Evolutionary conservation across 2,329 filamentous ascomycete species (phyloP).

Genomic region (Clathrospora elynae): DNA sequence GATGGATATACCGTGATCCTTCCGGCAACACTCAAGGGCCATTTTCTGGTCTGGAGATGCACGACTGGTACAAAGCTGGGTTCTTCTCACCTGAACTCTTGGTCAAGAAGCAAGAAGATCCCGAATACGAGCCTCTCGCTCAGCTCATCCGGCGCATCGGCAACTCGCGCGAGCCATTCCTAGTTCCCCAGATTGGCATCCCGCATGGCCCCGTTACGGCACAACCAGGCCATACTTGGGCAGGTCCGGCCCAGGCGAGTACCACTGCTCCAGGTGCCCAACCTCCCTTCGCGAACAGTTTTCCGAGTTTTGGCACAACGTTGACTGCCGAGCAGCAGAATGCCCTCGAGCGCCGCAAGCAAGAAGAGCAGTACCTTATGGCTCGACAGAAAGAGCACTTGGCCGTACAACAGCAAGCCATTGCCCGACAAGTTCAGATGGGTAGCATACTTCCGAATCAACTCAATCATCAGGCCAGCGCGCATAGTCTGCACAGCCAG

Average conservation of each 20-base stretch:
- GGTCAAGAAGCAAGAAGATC: slow-evolving; percentile 92
- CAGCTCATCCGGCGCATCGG: slow-evolving; percentile 95
- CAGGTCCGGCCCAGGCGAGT: slow-evolving; percentile 41
- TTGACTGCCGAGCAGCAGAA: slow-evolving; percentile 98
- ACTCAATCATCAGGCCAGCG: slow-evolving; percentile 91
- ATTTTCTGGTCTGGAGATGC: slow-evolving; percentile 97
- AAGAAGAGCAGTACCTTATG: slow-evolving; percentile 97
- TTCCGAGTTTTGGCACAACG: slow-evolving; percentile 95
- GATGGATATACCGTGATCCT: slow-evolving; percentile 97
- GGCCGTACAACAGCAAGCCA: slow-evolving; percentile 79
- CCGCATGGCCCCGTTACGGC: slow-evolving; percentile 76
- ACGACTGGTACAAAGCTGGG: slow-evolving; percentile 98
- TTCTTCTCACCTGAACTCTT: slow-evolving; percentile 95
- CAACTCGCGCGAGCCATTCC: slow-evolving; percentile 94
- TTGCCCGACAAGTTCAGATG: slow-evolving; percentile 70
- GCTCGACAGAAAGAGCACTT: slow-evolving; percentile 93
- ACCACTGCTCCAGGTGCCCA: slow-evolving; percentile 55
- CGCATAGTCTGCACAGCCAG: slow-evolving; percentile 94
- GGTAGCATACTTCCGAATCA: slow-evolving; percentile 60
- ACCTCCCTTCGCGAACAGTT: slow-evolving; percentile 89
- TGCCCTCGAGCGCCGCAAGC: slow-evolving; percentile 91
- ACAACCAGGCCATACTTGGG: slow-evolving; percentile 53
- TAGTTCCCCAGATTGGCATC: slow-evolving; percentile 96
- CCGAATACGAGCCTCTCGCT: slow-evolving; percentile 91
- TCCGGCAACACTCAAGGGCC: slow-evolving; percentile 91